Percentiles rank a stretch among this genome's conserved stretches.
Evolutionary conservation across 176 grass and related monocot genomes (phyloP).

Genomic region (Olyra latifolia): DNA sequence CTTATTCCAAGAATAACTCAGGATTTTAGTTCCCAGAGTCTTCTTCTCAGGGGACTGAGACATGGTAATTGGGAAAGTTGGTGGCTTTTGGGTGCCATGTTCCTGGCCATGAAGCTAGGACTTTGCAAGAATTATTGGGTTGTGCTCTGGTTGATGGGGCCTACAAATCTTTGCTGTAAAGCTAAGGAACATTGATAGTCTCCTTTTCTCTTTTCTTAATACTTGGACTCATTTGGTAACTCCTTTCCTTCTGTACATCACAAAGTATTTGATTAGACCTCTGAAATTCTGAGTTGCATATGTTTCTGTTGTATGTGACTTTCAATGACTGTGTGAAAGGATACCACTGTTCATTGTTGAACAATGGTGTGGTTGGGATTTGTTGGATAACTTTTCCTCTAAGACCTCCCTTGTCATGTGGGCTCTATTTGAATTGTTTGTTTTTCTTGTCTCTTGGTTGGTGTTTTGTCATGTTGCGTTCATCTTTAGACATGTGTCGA

Average conservation of each 20-base stretch:
- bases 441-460: constrained; percentile 17
- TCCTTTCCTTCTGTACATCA: not conserved
- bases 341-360: constrained; percentile 28
- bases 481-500: constrained; percentile 11
- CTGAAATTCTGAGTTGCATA: constrained; percentile 21
- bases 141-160: constrained; percentile 29
- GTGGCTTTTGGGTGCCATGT: constrained; percentile 16
- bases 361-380: not conserved
- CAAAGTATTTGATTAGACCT: constrained; percentile 14
- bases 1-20: not conserved
- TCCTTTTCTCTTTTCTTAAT: constrained; percentile 18
- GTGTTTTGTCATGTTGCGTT: constrained; percentile 2
- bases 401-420: not conserved
- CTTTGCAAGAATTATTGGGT: constrained; percentile 34
- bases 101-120: constrained; percentile 4
- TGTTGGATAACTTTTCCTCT: not conserved
- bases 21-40: not conserved
- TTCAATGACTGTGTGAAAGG: constrained; percentile 1
- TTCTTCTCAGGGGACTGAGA: not conserved
- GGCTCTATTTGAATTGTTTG: not conserved
- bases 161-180: constrained; percentile 52
- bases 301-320: constrained; percentile 24
- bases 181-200: constrained; percentile 37
- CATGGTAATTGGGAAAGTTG: constrained; percentile 38
- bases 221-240: constrained; percentile 4